phyloP scores from a whole-genome alignment of 257 asterid genomes.

The Avicennia marina region DNA sequence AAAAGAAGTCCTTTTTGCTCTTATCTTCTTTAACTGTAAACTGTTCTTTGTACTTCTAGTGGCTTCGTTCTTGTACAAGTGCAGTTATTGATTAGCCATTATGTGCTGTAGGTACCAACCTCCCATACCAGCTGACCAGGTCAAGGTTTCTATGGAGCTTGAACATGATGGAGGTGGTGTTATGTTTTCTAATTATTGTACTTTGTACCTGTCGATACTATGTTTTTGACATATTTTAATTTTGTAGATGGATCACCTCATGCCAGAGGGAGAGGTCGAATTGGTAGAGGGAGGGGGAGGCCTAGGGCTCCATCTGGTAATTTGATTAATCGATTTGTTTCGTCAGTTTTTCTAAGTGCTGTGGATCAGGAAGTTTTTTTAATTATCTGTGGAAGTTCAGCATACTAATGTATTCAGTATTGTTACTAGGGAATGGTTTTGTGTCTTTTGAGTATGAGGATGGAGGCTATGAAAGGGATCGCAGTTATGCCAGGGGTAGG shows the following conservation, averaged over 20 bases:
- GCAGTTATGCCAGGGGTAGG: constrained; percentile 66
- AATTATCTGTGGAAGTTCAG: too few relatives aligned
- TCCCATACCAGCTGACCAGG: constrained; percentile 92
- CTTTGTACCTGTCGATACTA: background rate
- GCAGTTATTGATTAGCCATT: constrained; percentile 4
- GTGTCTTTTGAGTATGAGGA: constrained; percentile 56
- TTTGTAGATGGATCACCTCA: constrained; percentile 68
- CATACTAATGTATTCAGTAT: background rate
- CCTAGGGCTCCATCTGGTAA: constrained; percentile 60
- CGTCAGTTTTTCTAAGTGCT: background rate
- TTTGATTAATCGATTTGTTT: background rate
- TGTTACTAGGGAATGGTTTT: constrained; percentile 59
- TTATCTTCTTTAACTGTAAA: background rate
- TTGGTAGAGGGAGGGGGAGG: constrained; percentile 86
- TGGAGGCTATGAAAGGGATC: constrained; percentile 69
- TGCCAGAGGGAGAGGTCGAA: constrained; percentile 79
- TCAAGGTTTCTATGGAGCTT: constrained; percentile 57
- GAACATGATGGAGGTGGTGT: constrained; percentile 80
- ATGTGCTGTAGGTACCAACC: constrained; percentile 66
- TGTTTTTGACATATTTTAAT: constrained; percentile 17
- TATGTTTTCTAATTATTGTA: background rate
- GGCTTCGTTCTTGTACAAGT: background rate
- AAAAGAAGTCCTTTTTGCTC: background rate
- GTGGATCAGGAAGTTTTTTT: too few relatives aligned
- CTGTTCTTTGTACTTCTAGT: background rate